Percentiles rank a stretch among this genome's conserved stretches.
These are phyloP conservation scores for Carex scoparia DNA, from an alignment of 176 grass and related monocot species.

Conservation along the genomic window DNA sequence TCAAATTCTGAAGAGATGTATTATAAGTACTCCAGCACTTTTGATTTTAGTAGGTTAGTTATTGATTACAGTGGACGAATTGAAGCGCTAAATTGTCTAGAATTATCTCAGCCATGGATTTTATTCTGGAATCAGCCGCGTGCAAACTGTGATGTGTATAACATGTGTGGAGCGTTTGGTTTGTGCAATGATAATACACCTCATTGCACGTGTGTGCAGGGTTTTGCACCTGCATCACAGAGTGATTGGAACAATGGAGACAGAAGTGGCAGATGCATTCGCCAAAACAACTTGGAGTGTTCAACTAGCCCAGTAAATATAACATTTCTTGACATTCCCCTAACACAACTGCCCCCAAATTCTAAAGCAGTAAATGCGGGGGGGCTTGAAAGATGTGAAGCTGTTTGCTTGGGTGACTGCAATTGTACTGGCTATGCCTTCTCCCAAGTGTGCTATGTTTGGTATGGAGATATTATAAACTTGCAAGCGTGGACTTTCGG, in stretches of 20 bases:
- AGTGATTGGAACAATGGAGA: constrained; percentile 21
- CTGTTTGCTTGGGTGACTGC: constrained; percentile 13
- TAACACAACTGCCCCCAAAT: not conserved
- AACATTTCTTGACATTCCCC: not conserved
- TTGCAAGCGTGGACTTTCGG: not conserved
- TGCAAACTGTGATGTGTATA: constrained; percentile 18
- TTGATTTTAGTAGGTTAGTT: not conserved
- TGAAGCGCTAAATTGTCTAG: not conserved
- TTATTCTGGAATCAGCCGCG: not conserved
- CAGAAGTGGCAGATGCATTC: constrained; percentile 14
- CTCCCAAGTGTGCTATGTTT: constrained; percentile 4
- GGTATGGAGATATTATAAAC: constrained; percentile 16
- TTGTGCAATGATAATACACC: not conserved
- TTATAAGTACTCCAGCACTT: not conserved
- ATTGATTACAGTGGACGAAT: not conserved
- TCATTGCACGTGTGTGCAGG: constrained; percentile 16
- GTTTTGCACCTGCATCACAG: not conserved
- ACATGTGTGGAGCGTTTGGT: constrained; percentile 21
- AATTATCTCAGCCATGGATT: not conserved
- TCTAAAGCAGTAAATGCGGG: not conserved
- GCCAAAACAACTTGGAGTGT: constrained; percentile 11
- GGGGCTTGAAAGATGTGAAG: not conserved
- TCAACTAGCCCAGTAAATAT: not conserved
- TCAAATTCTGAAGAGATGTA: constrained; percentile 4
- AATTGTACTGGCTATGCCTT: constrained; percentile 24